Evolutionary conservation across 805 yeast genomes (phyloP), one percentile per base, ranked within the genome.

Genomic region (Metschnikowia orientalis): DNA sequence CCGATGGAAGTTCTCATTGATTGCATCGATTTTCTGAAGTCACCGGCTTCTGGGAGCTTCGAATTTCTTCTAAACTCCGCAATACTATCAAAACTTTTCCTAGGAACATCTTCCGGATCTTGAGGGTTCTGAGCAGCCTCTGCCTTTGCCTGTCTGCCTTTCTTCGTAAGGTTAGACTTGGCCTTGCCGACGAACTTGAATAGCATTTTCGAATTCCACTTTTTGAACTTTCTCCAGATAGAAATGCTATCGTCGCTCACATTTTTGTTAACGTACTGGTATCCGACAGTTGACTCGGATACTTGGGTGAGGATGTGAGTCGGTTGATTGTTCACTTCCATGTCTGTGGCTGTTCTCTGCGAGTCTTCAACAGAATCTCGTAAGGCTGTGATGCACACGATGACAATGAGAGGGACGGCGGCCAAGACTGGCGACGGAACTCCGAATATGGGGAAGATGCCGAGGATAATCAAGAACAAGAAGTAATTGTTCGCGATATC

Each of bases 351-450:
- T 2, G 74, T 72, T 47, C 94, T 69, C 37, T 83, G 67, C 43
- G 74, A 79, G 55, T 83, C 94, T 57, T 83, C 94, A 45, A 83
- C 65, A 0, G 81, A 89, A 57, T 84, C 92, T 50, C 81, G 80
- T 42, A 79, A 52, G 4, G 87, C 89, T 2, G 92, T 83, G 42
- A 83, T 63, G 34, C 69, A 65, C 12, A 83, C 88, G 63, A 83
- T 82, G 35, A 83, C 89, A 54, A 82, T 80, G 52, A 83, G 72
- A 3, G 94, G 94, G 20, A 82, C 89, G 2, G 88, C 84, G 13
- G 83, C 81, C 49, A 83, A 62, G 2, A 77, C 90, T 1, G 92
- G 88, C 38, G 67, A 67, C 19, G 74, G 68, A 13, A 81, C 88
- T 28, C 94, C 94, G 53, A 83, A 83, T 28, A 83, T 75, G n/a